Conservation (phyloP, 768 basidiomycete genomes). For the Rhodocollybia butyracea region DNA sequence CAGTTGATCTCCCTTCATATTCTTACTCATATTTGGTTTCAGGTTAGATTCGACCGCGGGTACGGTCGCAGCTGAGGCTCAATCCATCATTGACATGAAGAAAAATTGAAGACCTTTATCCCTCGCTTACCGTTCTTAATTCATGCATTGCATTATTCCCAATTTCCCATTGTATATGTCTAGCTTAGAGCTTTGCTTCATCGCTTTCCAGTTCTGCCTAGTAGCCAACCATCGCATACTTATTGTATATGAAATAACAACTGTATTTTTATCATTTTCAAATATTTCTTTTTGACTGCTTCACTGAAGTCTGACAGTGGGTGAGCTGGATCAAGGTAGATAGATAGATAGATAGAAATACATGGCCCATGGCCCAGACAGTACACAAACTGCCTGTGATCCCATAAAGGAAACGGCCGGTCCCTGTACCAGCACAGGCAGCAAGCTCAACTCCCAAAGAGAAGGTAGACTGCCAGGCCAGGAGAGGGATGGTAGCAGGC, state of each 20-base stretch:
- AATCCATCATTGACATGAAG: neutral
- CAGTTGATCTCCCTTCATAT: neutral
- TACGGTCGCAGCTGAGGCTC: slow-evolving; percentile 4
- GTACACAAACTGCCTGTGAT: too few species aligned
- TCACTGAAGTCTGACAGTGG: too few species aligned
- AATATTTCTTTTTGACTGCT: too few species aligned
- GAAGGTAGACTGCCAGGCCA: too few species aligned
- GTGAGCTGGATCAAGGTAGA: too few species aligned
- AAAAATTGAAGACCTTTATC: neutral
- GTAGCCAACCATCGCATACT: neutral
- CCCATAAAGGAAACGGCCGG: too few species aligned
- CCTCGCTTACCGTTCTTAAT: neutral
- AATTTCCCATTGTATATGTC: neutral
- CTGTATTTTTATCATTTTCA: neutral
- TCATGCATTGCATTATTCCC: neutral
- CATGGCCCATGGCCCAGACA: too few species aligned
- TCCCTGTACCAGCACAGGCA: too few species aligned
- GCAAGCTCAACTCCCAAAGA: too few species aligned
- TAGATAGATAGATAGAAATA: too few species aligned
- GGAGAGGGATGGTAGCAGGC: too few species aligned
- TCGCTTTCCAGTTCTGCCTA: slow-evolving; percentile 3
- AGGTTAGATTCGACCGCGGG: slow-evolving; percentile 7
- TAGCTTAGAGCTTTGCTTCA: neutral
- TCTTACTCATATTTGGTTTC: neutral
- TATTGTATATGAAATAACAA: neutral